Base-by-base conservation (phyloP, 805 yeast genomes). In the Hanseniaspora taiwanica region DNA sequence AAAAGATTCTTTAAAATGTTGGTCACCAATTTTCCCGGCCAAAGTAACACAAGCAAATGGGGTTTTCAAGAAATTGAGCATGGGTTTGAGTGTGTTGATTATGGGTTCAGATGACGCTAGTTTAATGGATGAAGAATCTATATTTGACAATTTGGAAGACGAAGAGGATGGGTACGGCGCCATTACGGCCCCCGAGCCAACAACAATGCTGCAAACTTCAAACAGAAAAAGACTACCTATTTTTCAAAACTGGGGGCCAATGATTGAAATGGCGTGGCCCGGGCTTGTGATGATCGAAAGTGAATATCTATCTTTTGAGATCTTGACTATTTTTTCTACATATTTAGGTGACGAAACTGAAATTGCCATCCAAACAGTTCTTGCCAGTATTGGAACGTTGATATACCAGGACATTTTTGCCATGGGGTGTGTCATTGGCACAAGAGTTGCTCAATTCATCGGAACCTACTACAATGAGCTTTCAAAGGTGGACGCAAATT, bases 301-400 rank as follows among this genome's bases (percentile, higher is more conserved):
- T 1, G 79, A 74, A 47, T 71, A 71, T 45, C 51, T 74, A 40
- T 76, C 79, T 1, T 74, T 72, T 49, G 78, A 73, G 49, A 62
- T 72, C 13, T 57, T 74, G 44, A 74, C 78, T 1, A 55, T 74
- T 29, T 59, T 70, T 37, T 71, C 77, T 2, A 65, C 78, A 3
- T 60, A 63, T 31, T 67, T 73, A 42, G 77, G 78, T 7, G 68
- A 74, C 3, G 62, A 60, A 18, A 69, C 72, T 2, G 55, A 74
- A 37, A 78, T 78, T 3, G 71, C 78, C 1, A 76, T 80, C 1
- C 79, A 74, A 50, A 67, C 74, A 12, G 71, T 73, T 16, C 59
- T 71, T 19, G 69, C 76, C 24, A 68, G 76, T 4, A 56, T 72
- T n/a, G 75, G 69, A 7, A 70, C 74, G 13, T 55, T 74, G 38